Base-by-base conservation (phyloP, 345 rosid genomes). In the Combretum micranthum region DNA sequence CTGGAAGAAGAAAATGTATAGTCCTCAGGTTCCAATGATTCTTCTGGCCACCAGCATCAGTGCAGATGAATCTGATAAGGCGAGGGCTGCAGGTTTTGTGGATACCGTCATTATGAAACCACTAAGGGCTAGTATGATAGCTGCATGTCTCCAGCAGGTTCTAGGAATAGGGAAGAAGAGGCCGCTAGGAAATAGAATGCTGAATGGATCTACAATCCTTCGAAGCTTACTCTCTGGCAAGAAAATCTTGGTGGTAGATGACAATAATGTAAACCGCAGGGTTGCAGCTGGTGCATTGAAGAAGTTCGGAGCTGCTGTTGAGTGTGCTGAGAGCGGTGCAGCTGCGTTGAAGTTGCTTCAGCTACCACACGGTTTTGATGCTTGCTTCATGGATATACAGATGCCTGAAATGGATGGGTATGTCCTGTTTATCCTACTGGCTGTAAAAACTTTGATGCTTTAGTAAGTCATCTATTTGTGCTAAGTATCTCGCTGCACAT, bases 401-500 rank as follows among this genome's bases (percentile, higher is more conserved):
- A 93, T 93, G 99, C 99, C 99, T 2, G 97, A 87, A 65, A 93
- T 93, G 99, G 99, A 93, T 57, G 99, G 99, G 97, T 91, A 75
- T 62, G 83, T 42, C 26, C 17, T 49, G 2, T 15, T 39, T 12
- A 17, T 50, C 21, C 47, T 47, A 25, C 21, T 23, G 53, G 2
- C 17, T 39, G 45, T 13, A 57, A 53, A 43, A 42, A 19, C 49
- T 37, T 18, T 16, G 58, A 54, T 44, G 39, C 39, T 32, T 32
- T 32, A 32, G 39, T 32, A 32, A 32, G 39, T 32, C 8, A 0
- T 3, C 8, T 32, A 0, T 0, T 32, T 2, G 1, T 32, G 8
- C n/a, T n/a, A 6, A 6, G 4, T 32, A 32, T 32, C 9, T 32
- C 7, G 8, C 39, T 2, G 39, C 39, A 3, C 8, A 32, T 32